Evolutionary conservation across 2,329 filamentous ascomycete species (phyloP).

Genomic region (Talaromyces sp.): DNA sequence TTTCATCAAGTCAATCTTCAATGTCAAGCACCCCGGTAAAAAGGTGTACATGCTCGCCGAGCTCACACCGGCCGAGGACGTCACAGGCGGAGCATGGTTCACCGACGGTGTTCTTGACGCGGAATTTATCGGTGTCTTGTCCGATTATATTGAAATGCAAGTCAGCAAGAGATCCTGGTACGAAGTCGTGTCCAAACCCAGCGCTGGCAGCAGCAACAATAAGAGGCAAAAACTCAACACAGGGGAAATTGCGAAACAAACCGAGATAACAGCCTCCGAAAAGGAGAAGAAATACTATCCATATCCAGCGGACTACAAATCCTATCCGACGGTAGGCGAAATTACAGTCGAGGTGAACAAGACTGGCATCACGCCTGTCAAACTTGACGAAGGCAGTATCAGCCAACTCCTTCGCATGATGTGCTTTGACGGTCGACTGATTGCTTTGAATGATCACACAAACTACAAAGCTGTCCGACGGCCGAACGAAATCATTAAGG

Average conservation of each 20-base stretch:
- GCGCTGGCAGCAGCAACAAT: constrained; percentile 26
- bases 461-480: constrained; percentile 49
- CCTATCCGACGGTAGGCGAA: constrained; percentile 75
- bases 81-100: constrained; percentile 93
- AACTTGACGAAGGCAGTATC: constrained; percentile 68
- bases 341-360: constrained; percentile 72
- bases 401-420: constrained; percentile 84
- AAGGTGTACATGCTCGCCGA: constrained; percentile 95
- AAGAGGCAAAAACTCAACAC: constrained; percentile 18
- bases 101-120: constrained; percentile 86
- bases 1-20: constrained; percentile 85
- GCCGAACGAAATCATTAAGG: constrained; percentile 29
- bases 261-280: constrained; percentile 14
- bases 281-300: constrained; percentile 44
- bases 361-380: constrained; percentile 68
- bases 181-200: constrained; percentile 40
- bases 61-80: constrained; percentile 79
- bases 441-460: constrained; percentile 52
- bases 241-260: constrained; percentile 24
- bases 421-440: constrained; percentile 80
- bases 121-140: constrained; percentile 76
- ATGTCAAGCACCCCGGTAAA: constrained; percentile 82
- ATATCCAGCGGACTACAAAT: constrained; percentile 62
- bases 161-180: constrained; percentile 71
- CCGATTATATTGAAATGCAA: constrained; percentile 68